phyloP scores from a whole-genome alignment of 306 rosid genomes.

The Vicia faba region DNA sequence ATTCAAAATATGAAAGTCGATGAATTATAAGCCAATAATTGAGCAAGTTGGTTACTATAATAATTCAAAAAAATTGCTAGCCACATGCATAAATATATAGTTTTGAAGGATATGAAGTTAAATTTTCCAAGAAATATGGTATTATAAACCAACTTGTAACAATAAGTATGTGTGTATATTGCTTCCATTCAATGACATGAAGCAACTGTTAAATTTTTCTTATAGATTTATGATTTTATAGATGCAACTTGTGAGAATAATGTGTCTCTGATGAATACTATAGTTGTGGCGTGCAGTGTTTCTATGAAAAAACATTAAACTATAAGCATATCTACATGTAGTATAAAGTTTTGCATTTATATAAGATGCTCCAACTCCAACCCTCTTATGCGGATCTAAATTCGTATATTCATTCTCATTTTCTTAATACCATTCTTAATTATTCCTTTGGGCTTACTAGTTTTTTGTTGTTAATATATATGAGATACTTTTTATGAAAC shows the following conservation, averaged over 20 bases:
- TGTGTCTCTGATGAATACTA: background rate
- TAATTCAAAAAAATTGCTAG: conserved; percentile 2
- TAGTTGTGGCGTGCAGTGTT: conserved; percentile 29
- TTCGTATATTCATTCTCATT: background rate
- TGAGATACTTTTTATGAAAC: too few species aligned
- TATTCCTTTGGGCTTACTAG: too few species aligned
- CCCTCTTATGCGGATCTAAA: conserved; percentile 13
- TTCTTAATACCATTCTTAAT: background rate
- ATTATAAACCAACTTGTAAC: conserved; percentile 40
- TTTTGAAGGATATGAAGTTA: conserved; percentile 12
- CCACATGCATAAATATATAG: conserved; percentile 1
- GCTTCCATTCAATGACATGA: conserved; percentile 3
- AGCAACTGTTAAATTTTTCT: background rate
- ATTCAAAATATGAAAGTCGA: background rate
- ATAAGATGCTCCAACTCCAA: background rate
- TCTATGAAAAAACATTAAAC: conserved; percentile 21
- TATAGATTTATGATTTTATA: conserved; percentile 36
- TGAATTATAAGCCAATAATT: conserved; percentile 31
- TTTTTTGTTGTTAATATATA: too few species aligned
- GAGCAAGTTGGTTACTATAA: conserved; percentile 23
- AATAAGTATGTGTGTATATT: conserved; percentile 16
- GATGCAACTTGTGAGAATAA: conserved; percentile 36
- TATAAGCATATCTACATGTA: background rate
- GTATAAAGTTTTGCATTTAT: background rate
- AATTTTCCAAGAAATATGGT: conserved; percentile 16